Percentiles rank a stretch among this genome's conserved stretches.
Conservation (phyloP, 2,329 filamentous ascomycete species). For the Pseudogymnoascus sp. region DNA sequence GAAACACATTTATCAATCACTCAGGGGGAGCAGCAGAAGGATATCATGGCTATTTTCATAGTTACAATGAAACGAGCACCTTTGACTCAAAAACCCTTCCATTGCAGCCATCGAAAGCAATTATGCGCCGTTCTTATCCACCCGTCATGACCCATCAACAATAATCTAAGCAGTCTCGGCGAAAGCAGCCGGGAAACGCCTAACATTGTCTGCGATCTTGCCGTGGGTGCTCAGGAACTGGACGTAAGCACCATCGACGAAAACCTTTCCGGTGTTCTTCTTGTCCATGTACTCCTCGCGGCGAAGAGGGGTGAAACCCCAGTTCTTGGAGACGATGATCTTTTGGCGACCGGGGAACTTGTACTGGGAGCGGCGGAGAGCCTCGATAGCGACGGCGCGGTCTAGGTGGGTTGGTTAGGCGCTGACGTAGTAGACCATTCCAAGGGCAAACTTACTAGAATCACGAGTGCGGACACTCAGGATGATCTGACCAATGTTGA, state of each 20-base stretch:
- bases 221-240: constrained; percentile 95
- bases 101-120: constrained; percentile 7
- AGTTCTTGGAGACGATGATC: constrained; percentile 99
- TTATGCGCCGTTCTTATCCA: constrained; percentile 8
- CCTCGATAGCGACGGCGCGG: constrained; percentile 87
- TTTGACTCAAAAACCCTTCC: constrained; percentile 8
- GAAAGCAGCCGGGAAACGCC: constrained; percentile 87
- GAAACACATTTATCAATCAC: not conserved
- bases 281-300: constrained; percentile 92
- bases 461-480: constrained; percentile 96
- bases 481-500: constrained; percentile 99
- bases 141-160: constrained; percentile 7
- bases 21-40: not conserved
- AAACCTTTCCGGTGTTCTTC: constrained; percentile 83
- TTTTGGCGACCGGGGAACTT: constrained; percentile 99
- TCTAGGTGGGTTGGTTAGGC: constrained; percentile 36
- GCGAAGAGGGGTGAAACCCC: constrained; percentile 94
- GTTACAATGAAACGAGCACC: constrained; percentile 9
- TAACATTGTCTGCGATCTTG: constrained; percentile 72
- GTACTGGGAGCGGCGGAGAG: constrained; percentile 95
- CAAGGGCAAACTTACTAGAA: constrained; percentile 28
- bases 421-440: not conserved
- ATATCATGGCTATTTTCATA: constrained; percentile 11
- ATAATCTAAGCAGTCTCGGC: constrained; percentile 5
- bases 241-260: constrained; percentile 94